These are phyloP conservation scores for Apostasia ramifera DNA, from an alignment of 106 monocot species.

Conservation along the genomic window DNA sequence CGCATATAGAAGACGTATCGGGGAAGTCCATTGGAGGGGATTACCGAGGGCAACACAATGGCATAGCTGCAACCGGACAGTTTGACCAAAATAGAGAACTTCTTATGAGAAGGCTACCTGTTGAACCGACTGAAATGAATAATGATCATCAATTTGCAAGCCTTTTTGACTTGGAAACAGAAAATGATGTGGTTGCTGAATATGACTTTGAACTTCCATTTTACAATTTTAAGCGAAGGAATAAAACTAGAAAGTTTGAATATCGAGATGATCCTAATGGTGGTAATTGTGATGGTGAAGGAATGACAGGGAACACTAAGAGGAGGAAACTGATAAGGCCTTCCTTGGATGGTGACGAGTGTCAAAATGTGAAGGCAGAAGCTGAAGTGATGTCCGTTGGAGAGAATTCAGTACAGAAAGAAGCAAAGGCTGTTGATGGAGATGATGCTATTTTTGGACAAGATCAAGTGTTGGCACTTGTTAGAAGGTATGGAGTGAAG, in stretches of 20 bases:
- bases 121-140: not conserved
- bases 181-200: not conserved
- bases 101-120: not conserved
- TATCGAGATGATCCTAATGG: not conserved
- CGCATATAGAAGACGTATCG: not conserved
- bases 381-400: not conserved
- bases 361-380: not conserved
- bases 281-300: not conserved
- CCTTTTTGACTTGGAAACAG: not conserved
- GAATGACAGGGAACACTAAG: not conserved
- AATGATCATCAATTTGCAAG: not conserved
- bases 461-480: too few relatives aligned
- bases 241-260: not conserved
- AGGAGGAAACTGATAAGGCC: not conserved
- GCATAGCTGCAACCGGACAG: not conserved
- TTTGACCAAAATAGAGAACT: not conserved
- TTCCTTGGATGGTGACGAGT: not conserved
- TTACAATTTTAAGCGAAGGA: not conserved
- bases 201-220: slow-evolving; percentile 1
- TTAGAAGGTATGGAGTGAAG: not conserved
- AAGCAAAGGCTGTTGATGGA: too few relatives aligned
- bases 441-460: too few relatives aligned
- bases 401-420: too few relatives aligned
- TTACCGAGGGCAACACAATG: not conserved
- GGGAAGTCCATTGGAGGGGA: not conserved